Evolutionary conservation across 768 basidiomycete species (phyloP), one percentile per base, ranked within the genome.

Genomic region (Suillus lakei): DNA sequence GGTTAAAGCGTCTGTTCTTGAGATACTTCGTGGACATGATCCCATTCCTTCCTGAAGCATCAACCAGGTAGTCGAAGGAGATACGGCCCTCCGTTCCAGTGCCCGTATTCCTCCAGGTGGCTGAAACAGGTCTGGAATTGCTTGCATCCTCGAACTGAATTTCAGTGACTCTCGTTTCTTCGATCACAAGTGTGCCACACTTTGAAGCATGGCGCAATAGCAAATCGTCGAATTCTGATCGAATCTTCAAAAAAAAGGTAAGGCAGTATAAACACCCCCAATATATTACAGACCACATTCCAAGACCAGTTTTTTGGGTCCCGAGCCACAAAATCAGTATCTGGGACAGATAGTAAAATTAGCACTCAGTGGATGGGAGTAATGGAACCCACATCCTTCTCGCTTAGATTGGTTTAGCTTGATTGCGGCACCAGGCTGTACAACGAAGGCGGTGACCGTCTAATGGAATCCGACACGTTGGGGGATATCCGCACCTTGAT

Each of bases 371-470:
- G 34, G 6, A 67, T n/a, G 41, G 53, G 41, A 28, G n/a, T 43
- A 61, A 66, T 16, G 48, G 43, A 5, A 78, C 85, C 71, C 70
- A 86, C 87, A 88, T 60, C 86, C 87, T 79, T 88, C 87, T 21
- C 83, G 83, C 73, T 88, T 87, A 70, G 77, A 85, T 69, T 87
- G 86, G 69, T 87, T 87, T 70, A 88, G 86, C 73, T 88, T 88
- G 67, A 88, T 84, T 30, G 86, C 85, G 66, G 87, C 85, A 41
- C 87, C 88, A 53, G 86, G 86, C 86, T 88, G 67, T n/a, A 48
- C 34, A 34, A 34, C 34, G 34, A 34, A 21, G 41, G 21, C 13
- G 15, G 13, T 32, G 15, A n/a, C 15, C 36, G 23, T 50, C 13
- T 28, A 15, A 50, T 50, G 5, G 26, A 50, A 2, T 15, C 48